Base-by-base conservation (phyloP, 257 asterid species). In the Salvia splendens region DNA sequence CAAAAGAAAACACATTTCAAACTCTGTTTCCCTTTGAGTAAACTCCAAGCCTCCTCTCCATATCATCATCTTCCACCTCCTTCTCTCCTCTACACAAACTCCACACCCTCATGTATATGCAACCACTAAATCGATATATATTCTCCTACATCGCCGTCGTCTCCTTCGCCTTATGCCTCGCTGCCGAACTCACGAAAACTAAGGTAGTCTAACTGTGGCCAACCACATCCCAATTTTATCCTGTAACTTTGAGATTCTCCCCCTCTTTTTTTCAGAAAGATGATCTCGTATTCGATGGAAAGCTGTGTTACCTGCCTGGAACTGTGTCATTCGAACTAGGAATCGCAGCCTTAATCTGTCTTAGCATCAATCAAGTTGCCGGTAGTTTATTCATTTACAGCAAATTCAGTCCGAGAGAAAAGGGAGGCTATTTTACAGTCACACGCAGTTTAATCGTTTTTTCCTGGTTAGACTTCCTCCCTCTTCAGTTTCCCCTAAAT, bases 181-280 rank as follows among this genome's bases (percentile, higher is more conserved):
- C 87, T 15, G 96, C 97, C 3, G 97, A 91, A 72, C 82, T 86
- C 86, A 81, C 77, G 73, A 85, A 80, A 81, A 73, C 89, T 11
- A 85, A 83, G 85, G 97, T 88, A 32, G 20, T 28, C 33, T 4
- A 5, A 38, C 42, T 38, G 8, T 5, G 40, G 41, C 9, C 16
- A 52, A 24, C 8, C 2, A 1, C 12, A 12, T n/a, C 7, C n/a
- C 3, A 8, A 7, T n/a, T 40, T 45, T 35, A 20, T 3, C 28
- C 49, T 45, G 8, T 0, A 12, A 60, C 16, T 20, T 33, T 57
- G 36, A 64, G n/a, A 17, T 35, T 30, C 14, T 5, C 5, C 5
- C 57, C 38, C 12, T 8, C 52, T 55, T 53, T 4, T 11, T 52
- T 43, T 70, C 38, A 91, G 97, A 89, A 75, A 76, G 32, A 70